These are phyloP conservation scores for Sclerotinia minor DNA, from an alignment of 2,329 filamentous ascomycete species.

Conservation along the genomic window DNA sequence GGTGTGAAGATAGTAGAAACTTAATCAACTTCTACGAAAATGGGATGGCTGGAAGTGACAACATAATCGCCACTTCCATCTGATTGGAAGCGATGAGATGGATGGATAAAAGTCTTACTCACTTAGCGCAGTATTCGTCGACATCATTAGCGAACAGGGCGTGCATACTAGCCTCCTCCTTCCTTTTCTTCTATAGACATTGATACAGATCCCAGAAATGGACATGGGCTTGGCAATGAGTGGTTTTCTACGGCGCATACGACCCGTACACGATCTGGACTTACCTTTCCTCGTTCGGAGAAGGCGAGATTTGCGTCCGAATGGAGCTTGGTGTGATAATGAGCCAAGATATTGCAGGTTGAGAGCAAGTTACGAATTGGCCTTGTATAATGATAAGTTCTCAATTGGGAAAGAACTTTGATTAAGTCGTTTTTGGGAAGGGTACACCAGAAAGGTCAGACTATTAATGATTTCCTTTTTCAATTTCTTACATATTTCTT, in stretches of 20 bases:
- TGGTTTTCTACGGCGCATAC: background rate
- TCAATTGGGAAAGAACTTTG: background rate
- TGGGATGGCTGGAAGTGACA: too few species aligned
- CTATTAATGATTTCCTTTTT: background rate
- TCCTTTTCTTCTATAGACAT: too few species aligned
- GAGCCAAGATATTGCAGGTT: background rate
- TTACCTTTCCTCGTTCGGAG: background rate
- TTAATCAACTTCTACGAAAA: too few species aligned
- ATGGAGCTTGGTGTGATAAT: background rate
- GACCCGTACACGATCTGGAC: background rate
- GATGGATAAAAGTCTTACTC: too few species aligned
- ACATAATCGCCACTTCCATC: too few species aligned
- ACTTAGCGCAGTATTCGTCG: too few species aligned
- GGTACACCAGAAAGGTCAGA: background rate
- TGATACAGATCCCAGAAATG: background rate
- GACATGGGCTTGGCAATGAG: background rate
- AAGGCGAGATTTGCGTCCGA: background rate
- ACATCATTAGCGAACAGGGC: too few species aligned
- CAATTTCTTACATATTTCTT: background rate
- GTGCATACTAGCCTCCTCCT: too few species aligned
- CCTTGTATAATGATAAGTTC: background rate
- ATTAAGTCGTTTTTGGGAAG: background rate
- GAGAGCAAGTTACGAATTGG: too few species aligned
- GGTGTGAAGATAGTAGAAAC: too few species aligned
- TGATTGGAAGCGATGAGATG: too few species aligned